Percentiles rank a stretch among this genome's conserved stretches.
These are phyloP conservation scores for Funneliformis geosporum DNA, from an alignment of 192 early-diverging fungal species.

Conservation along the genomic window DNA sequence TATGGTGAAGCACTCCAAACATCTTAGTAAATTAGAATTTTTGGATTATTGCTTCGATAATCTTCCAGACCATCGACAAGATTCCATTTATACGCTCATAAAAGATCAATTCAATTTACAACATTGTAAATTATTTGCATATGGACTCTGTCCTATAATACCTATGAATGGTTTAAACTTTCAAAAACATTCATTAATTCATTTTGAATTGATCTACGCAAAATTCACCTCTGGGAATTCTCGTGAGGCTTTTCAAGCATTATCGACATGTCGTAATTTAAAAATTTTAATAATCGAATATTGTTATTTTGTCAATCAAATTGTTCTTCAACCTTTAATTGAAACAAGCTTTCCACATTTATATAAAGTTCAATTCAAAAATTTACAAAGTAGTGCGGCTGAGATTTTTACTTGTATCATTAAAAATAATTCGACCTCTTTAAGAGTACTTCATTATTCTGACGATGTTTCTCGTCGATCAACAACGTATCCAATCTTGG, in stretches of 20 bases:
- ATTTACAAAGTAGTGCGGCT: neutral
- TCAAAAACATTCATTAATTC: neutral
- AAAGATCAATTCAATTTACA: neutral
- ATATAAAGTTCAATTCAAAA: neutral
- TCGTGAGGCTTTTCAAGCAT: neutral
- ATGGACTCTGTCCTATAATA: neutral
- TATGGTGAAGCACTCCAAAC: neutral
- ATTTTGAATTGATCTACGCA: constrained; percentile 19
- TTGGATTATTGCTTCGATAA: constrained; percentile 4
- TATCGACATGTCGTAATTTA: constrained; percentile 2
- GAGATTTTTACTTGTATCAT: neutral
- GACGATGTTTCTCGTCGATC: neutral
- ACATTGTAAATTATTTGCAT: constrained; percentile 16
- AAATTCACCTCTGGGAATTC: neutral
- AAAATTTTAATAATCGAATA: neutral
- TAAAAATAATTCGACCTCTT: neutral
- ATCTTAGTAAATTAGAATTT: constrained; percentile 3
- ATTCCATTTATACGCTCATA: neutral
- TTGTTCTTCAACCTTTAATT: neutral
- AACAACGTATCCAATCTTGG: neutral
- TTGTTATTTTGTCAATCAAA: constrained; percentile 2
- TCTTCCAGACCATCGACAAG: neutral
- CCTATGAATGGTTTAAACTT: neutral
- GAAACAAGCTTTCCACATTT: neutral
- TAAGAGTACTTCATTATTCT: constrained; percentile 1